Evolutionary conservation across 257 asterid species (phyloP).

Genomic region (Solanum sejunctum): DNA sequence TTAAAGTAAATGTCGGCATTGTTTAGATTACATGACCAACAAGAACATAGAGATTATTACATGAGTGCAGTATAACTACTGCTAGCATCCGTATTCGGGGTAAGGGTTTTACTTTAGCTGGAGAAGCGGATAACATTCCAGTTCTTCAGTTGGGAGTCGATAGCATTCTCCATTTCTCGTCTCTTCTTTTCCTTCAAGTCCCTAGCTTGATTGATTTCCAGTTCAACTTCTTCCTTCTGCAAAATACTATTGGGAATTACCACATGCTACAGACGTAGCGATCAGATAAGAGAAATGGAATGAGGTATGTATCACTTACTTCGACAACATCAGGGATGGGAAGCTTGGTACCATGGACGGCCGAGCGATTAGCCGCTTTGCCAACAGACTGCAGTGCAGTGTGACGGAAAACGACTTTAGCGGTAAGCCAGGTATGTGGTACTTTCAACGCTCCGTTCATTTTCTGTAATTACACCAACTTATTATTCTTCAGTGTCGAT

Average conservation of each 20-base stretch:
- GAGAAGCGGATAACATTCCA: slow-evolving; percentile 12
- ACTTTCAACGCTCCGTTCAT: background rate
- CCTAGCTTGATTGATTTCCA: slow-evolving; percentile 10
- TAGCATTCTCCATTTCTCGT: slow-evolving; percentile 26
- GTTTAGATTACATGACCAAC: background rate
- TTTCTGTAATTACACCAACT: background rate
- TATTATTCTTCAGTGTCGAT: background rate
- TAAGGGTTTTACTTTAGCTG: background rate
- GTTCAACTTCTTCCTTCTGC: slow-evolving; percentile 24
- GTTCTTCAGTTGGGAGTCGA: slow-evolving; percentile 42
- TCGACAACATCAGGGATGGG: slow-evolving; percentile 30
- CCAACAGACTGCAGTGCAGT: slow-evolving; percentile 20
- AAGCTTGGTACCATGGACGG: slow-evolving; percentile 56
- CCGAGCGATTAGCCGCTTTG: slow-evolving; percentile 46
- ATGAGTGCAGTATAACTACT: background rate
- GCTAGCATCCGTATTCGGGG: background rate
- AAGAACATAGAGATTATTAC: background rate
- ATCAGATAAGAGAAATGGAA: background rate
- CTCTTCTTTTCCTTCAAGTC: slow-evolving; percentile 24
- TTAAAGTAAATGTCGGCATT: background rate
- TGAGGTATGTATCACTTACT: slow-evolving; percentile 3
- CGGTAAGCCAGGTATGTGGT: background rate
- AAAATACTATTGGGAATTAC: background rate
- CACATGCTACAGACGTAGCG: background rate
- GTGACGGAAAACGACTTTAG: background rate